Conservation (phyloP, 768 basidiomycete species). For the Suillus luteus region DNA sequence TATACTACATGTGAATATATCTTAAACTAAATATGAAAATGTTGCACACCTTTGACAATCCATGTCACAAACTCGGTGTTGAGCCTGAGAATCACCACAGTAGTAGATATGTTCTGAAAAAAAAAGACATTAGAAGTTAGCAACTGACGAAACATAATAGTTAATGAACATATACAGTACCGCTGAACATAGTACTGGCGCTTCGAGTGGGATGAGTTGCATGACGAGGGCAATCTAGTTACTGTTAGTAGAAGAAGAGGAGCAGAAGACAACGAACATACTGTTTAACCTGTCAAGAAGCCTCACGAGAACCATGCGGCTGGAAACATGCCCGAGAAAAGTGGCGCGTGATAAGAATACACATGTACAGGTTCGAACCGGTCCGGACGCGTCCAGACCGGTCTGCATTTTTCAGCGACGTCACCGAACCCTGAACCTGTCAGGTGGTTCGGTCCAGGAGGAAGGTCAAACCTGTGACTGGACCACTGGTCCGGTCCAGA, state of each 20-base stretch:
- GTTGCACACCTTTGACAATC: neutral
- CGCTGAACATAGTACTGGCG: neutral
- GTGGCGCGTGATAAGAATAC: no score
- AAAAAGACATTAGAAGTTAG: neutral
- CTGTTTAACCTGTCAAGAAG: neutral
- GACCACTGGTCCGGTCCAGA: no score
- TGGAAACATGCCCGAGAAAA: no score
- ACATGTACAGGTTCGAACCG: neutral
- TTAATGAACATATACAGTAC: no score
- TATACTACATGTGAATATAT: neutral
- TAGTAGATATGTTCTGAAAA: neutral
- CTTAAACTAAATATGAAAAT: neutral
- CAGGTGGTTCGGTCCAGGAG: neutral
- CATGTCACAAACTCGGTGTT: neutral
- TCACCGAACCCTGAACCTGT: neutral
- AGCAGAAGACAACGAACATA: neutral
- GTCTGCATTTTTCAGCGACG: slow-evolving; percentile 10
- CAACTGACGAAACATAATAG: no score
- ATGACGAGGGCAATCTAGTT: neutral
- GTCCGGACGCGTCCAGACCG: neutral
- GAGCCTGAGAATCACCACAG: neutral
- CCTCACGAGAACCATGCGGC: neutral
- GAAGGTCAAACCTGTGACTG: neutral
- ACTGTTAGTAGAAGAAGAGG: neutral
- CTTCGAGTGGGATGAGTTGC: neutral